A percentile compares a stretch with the other conserved stretches of the same genome.
Conservation (phyloP, 345 rosid species). For the Erysimum cheiranthoides region DNA sequence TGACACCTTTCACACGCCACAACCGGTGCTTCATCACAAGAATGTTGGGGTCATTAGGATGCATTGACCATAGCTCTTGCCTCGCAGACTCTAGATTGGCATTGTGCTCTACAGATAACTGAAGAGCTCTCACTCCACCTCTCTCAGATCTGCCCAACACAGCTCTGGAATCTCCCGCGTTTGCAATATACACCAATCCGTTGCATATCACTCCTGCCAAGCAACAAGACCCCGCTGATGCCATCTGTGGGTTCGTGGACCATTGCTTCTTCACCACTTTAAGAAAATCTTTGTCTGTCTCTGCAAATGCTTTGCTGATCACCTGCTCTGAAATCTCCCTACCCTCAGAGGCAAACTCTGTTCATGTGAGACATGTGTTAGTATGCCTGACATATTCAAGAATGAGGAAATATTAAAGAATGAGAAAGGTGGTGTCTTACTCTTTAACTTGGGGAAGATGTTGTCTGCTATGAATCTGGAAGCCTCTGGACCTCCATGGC, state of each 20-base stretch:
- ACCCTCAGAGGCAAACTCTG: constrained; percentile 63
- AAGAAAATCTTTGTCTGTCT: constrained; percentile 71
- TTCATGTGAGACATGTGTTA: constrained; percentile 30
- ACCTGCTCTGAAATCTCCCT: constrained; percentile 55
- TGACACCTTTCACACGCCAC: constrained; percentile 89
- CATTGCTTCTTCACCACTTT: constrained; percentile 65
- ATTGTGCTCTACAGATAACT: constrained; percentile 78
- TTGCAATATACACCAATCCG: constrained; percentile 69
- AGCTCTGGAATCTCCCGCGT: constrained; percentile 79
- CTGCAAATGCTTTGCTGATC: constrained; percentile 61
- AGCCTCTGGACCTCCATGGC: constrained; percentile 86
- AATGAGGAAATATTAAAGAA: constrained; percentile 3
- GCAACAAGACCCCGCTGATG: constrained; percentile 86
- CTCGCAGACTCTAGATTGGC: constrained; percentile 67
- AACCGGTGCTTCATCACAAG: constrained; percentile 64
- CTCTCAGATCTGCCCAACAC: constrained; percentile 68
- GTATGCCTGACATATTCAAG: constrained; percentile 11
- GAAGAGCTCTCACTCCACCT: constrained; percentile 59
- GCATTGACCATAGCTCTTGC: constrained; percentile 64
- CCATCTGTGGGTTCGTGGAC: constrained; percentile 67
- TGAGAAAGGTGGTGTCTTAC: constrained; percentile 49
- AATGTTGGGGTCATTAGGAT: constrained; percentile 73
- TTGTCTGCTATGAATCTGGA: constrained; percentile 64
- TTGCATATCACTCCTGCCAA: constrained; percentile 69
- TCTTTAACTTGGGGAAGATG: constrained; percentile 65